Base-by-base conservation (phyloP, 176 grass and related monocot genomes). In the Miscanthus lutarioriparius region DNA sequence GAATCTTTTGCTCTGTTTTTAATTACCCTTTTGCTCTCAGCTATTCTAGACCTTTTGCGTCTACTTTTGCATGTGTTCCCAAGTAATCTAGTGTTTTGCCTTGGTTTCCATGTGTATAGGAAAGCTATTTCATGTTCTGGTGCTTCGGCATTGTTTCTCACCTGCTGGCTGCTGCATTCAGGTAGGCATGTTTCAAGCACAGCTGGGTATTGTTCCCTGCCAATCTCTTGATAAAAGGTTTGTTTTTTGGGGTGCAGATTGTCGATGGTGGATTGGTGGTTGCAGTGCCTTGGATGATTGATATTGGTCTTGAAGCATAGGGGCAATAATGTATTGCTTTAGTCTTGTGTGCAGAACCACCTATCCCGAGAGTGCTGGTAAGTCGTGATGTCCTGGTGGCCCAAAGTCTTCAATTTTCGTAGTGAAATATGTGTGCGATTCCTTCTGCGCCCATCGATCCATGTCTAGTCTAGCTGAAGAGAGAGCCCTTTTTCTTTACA, bases 241-340 rank as follows among this genome's bases (percentile, higher is more conserved):
- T 15, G 22, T 32, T 20, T 35, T 45, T 10, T 28, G 72, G 54
- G 66, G 35, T n/a, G 38, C 40, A 81, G 78, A 76, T 61, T 54
- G 19, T 14, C 0, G 26, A 44, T 59, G 62, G 44, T 13, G 13
- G 45, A 22, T 56, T 56, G 19, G 53, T 56, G 53, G 53, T 73
- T 67, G 72, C 30, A 64, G 14, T 67, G 53, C 76, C 44, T 15
- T 38, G 51, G 56, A 51, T 27, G n/a, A 5, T 22, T 66, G 56
- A 66, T 27, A 32, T 40, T 64, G 30, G 62, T 66, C 10, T 51
- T 49, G 76, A 72, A 49, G 22, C 43, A 30, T 64, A 32, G 30
- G 15, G 20, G 14, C 76, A 86, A 82, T 70, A 76, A 87, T 76
- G 26, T 54, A 49, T 36, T 26, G 20, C 38, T 63, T 69, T 78